phyloP scores from a whole-genome alignment of 73 alveolate genomes.

The Tetrahymena malaccensis region DNA sequence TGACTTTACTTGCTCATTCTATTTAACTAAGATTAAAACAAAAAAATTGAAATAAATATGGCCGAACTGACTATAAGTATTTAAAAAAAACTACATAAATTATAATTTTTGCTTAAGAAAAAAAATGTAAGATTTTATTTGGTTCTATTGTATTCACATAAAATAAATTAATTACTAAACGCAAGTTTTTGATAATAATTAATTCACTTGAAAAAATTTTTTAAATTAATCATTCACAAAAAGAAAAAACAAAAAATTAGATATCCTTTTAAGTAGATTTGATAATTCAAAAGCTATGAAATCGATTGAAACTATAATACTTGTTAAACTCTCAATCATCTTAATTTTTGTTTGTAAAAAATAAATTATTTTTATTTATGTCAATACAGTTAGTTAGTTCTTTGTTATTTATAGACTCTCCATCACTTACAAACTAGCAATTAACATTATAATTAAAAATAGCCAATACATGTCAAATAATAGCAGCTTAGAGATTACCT shows the following conservation, averaged over 20 bases:
- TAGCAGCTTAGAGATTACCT: not conserved
- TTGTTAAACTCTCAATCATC: not conserved
- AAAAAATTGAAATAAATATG: too few species aligned
- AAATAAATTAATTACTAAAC: not conserved
- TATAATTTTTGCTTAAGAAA: too few species aligned
- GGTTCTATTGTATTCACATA: too few species aligned
- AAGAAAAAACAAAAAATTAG: not conserved
- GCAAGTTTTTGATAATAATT: not conserved
- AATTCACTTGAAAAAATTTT: not conserved
- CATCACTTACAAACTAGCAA: not conserved
- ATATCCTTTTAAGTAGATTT: not conserved
- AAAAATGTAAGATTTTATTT: not conserved
- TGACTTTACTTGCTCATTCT: too few species aligned
- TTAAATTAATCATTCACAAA: not conserved
- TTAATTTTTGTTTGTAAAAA: not conserved
- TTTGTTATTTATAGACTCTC: not conserved
- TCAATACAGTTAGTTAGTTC: not conserved
- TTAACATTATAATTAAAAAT: not conserved
- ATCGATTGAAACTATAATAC: not conserved
- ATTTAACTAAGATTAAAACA: too few species aligned
- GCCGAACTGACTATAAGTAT: too few species aligned
- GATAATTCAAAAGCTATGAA: not conserved
- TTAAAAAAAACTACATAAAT: too few species aligned
- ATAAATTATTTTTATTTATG: not conserved
- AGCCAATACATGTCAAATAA: not conserved